Conservation (phyloP, 139 green algal species). For the Coelastrella sp. region DNA sequence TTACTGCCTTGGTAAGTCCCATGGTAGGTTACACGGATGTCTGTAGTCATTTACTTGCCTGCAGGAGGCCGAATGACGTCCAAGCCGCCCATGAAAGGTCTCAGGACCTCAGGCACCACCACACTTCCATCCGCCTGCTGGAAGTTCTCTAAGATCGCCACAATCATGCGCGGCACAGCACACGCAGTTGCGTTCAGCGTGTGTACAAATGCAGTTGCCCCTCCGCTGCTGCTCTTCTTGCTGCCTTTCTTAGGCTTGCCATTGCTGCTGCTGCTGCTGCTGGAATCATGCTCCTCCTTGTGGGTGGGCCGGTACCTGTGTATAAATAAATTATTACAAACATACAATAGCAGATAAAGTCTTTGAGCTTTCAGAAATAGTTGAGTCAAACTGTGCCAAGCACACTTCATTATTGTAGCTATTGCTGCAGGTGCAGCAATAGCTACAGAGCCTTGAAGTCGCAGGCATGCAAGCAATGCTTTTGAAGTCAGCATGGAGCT, state of each 20-base stretch:
- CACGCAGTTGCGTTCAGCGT: constrained; percentile 98
- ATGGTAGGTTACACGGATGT: too few species aligned
- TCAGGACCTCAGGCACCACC: constrained; percentile 85
- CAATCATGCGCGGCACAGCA: constrained; percentile 97
- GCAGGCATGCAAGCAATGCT: too few species aligned
- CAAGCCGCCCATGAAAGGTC: constrained; percentile 94
- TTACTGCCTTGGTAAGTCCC: neutral
- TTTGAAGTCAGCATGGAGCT: too few species aligned
- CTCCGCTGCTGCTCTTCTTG: constrained; percentile 55
- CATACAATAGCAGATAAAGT: neutral
- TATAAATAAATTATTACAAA: neutral
- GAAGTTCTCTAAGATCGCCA: constrained; percentile 98
- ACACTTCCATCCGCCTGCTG: constrained; percentile 95
- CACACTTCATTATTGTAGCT: too few species aligned
- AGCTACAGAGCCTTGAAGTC: too few species aligned
- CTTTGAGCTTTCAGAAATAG: neutral
- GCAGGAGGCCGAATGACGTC: constrained; percentile 72
- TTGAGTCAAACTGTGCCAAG: too few species aligned
- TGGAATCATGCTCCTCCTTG: neutral
- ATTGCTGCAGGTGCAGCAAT: too few species aligned
- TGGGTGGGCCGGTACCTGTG: constrained; percentile 36
- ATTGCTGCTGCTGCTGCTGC: constrained; percentile 47
- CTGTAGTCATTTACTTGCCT: neutral
- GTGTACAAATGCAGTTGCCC: constrained; percentile 90
- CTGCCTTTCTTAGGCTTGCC: constrained; percentile 62